Conservation (phyloP, 208 protist species). For the Acanthamoeba sp. region DNA sequence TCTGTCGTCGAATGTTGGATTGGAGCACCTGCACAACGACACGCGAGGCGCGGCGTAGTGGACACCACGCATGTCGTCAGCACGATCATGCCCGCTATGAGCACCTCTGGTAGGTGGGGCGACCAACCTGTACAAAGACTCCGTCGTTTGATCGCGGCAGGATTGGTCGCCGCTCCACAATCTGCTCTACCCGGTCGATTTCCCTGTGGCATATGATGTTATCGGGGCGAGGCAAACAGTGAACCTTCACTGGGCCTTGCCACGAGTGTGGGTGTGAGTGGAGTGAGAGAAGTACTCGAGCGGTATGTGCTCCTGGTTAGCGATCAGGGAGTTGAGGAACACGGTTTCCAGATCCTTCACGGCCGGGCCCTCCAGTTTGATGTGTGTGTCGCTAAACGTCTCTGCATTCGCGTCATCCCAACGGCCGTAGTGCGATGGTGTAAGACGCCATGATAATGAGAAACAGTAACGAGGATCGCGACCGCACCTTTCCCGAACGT, state of each 20-base stretch:
- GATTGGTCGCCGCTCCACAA: slow-evolving; percentile 1
- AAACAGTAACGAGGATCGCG: background rate
- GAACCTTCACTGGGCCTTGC: background rate
- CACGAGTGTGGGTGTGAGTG: background rate
- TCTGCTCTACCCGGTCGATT: slow-evolving; percentile 39
- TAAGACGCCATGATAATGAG: background rate
- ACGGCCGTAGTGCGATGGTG: background rate
- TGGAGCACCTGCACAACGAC: slow-evolving; percentile 65
- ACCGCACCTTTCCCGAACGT: slow-evolving; percentile 69
- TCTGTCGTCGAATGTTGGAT: slow-evolving; percentile 54
- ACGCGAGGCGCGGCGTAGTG: background rate
- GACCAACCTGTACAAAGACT: slow-evolving; percentile 41
- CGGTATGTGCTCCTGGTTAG: slow-evolving; percentile 62
- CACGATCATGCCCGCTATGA: background rate
- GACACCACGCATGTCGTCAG: background rate
- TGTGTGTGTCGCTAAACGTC: slow-evolving; percentile 81
- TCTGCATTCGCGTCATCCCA: background rate
- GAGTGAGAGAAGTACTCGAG: background rate
- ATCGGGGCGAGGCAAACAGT: background rate
- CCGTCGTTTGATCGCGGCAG: background rate
- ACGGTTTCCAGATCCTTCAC: slow-evolving; percentile 75
- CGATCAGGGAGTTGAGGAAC: slow-evolving; percentile 74
- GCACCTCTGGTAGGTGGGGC: background rate
- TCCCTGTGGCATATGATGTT: background rate
- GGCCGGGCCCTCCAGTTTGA: slow-evolving; percentile 80